Evolutionary conservation across 2,329 filamentous ascomycete species (phyloP), one percentile per base, ranked within the genome.

Genomic region (Cladosporium sp.): DNA sequence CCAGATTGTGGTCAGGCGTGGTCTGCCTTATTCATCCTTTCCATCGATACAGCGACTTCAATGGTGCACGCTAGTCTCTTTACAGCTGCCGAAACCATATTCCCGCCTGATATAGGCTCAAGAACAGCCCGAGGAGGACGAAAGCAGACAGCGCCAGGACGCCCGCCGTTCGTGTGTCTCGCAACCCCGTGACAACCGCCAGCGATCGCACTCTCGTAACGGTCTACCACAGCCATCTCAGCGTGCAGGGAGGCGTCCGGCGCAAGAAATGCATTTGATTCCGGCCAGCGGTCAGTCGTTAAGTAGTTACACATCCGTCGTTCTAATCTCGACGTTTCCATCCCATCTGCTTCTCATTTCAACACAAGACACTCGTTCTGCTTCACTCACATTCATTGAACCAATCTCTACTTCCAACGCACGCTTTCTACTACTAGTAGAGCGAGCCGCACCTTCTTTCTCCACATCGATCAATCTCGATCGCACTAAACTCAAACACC

Each of bases 131-230:
- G 15, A 19, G 19, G 34, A 37, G 19, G 34, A 30, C 54, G 39
- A 22, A 39, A 49, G n/a, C n/a, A 38, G 43, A 55, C 52, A 37
- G 8, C 39, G 36, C 19, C 39, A 49, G 28, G 15, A 22, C 38
- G 25, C 20, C 7, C 15, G 40, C 54, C 54, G 54, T 49, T 56
- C n/a, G 15, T n/a, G 22, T 56, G 54, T 56, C 54, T 56, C 34
- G 30, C n/a, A 28, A 28, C 36, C 36, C 50, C 47, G 5, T 14
- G 40, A 43, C 40, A 43, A 25, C 50, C 9, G 42, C 34, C 42
- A 56, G 54, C 42, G 54, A 56, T 56, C 42, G 6, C 42, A 37
- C 15, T 56, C 38, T 49, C 42, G 34, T 34, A 56, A 19, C 42
- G 30, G 28, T 34, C 25, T 45, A 37, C 54, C 54, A 38, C 42